Percentiles rank a stretch among this genome's conserved stretches.
Conservation (phyloP, 768 basidiomycete species). For the Trametes maxima region DNA sequence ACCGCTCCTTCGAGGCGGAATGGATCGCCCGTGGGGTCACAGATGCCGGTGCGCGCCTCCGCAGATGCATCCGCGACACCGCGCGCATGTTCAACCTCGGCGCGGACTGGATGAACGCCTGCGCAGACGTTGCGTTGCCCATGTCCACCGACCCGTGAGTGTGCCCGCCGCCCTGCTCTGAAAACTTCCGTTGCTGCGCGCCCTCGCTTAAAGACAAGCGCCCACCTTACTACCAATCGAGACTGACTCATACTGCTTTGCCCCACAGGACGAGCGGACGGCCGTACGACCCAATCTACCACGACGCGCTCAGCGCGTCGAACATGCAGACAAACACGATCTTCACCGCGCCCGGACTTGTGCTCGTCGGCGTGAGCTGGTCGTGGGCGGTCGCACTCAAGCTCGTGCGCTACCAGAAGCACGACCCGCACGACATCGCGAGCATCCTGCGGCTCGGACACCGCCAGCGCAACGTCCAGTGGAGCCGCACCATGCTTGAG, state of each 20-base stretch:
- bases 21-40: conserved; percentile 48
- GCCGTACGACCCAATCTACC: conserved; percentile 62
- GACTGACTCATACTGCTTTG: background rate
- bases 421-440: conserved; percentile 67
- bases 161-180: conserved; percentile 40
- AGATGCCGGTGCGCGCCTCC: conserved; percentile 58
- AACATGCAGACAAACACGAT: conserved; percentile 60
- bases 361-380: conserved; percentile 66
- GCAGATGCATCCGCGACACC: conserved; percentile 57
- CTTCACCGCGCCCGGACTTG: conserved; percentile 53
- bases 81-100: conserved; percentile 54
- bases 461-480: conserved; percentile 50
- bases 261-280: conserved; percentile 23
- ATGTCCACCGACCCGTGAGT: conserved; percentile 48
- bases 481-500: conserved; percentile 58
- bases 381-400: conserved; percentile 77
- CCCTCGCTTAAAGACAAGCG: background rate
- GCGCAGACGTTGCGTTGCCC: conserved; percentile 71
- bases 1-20: conserved; percentile 60
- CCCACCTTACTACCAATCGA: background rate
- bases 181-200: background rate
- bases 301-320: conserved; percentile 50
- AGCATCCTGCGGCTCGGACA: conserved; percentile 67
- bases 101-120: conserved; percentile 77
- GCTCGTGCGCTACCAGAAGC: conserved; percentile 63